A percentile compares a stretch with the other conserved stretches of the same genome.
Evolutionary conservation across 176 grass and related monocot genomes (phyloP).

Genomic region (barley (Hordeum vulgare)): DNA sequence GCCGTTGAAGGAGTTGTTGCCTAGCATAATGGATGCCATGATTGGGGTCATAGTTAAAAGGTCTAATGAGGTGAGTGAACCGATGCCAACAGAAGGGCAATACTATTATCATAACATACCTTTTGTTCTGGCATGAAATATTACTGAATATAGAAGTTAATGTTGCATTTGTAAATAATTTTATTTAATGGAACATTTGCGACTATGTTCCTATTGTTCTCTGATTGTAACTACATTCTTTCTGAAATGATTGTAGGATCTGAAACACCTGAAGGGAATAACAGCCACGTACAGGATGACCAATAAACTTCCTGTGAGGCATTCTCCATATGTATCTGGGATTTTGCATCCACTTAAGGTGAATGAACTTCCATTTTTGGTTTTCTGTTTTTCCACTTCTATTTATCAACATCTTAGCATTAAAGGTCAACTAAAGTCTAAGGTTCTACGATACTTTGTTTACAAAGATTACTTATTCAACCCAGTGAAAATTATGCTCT

Average conservation of each 20-base stretch:
- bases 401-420: not conserved
- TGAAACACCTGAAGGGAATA: constrained; percentile 94
- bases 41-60: constrained; percentile 83
- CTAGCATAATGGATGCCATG: constrained; percentile 75
- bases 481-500: not conserved
- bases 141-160: not conserved
- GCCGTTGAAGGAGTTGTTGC: constrained; percentile 62
- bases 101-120: not conserved
- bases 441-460: not conserved
- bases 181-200: not conserved
- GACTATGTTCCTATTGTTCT: not conserved
- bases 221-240: not conserved
- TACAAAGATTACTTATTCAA: not conserved
- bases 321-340: constrained; percentile 86
- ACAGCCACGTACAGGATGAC: constrained; percentile 96
- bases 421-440: not conserved
- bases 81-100: not conserved
- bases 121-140: not conserved
- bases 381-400: constrained; percentile 9
- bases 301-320: constrained; percentile 92
- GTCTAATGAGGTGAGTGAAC: constrained; percentile 73
- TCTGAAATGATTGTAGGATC: constrained; percentile 45
- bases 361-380: constrained; percentile 29
- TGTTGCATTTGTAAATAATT: not conserved
- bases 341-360: constrained; percentile 94